Evolutionary conservation across 768 basidiomycete genomes (phyloP).

Genomic region (Boletus reticulatus): DNA sequence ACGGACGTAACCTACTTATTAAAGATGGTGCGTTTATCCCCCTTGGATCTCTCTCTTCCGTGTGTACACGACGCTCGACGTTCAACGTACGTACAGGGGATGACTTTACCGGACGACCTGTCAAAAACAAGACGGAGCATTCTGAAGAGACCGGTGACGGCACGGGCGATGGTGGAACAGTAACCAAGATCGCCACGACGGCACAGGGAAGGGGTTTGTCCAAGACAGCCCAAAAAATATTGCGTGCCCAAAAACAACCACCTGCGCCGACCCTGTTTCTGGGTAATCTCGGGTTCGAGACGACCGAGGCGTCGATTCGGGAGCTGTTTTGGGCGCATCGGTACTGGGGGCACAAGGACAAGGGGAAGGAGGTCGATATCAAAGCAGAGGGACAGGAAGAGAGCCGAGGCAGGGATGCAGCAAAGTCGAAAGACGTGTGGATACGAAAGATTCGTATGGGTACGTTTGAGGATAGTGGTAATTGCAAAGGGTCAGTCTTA

Average conservation of each 20-base stretch:
- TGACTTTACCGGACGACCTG: slow-evolving; percentile 70
- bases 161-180: slow-evolving; percentile 20
- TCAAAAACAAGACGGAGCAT: slow-evolving; percentile 32
- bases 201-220: slow-evolving; percentile 36
- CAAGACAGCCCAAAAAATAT: slow-evolving; percentile 76
- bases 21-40: slow-evolving; percentile 69
- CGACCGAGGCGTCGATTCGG: slow-evolving; percentile 74
- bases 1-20: slow-evolving; percentile 87
- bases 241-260: slow-evolving; percentile 75
- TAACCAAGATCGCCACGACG: slow-evolving; percentile 29
- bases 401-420: neutral
- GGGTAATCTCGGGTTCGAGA: slow-evolving; percentile 90
- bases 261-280: slow-evolving; percentile 86
- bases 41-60: neutral
- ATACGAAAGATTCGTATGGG: slow-evolving; percentile 88
- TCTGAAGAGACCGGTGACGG: slow-evolving; percentile 31
- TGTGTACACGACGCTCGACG: neutral
- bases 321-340: slow-evolving; percentile 69
- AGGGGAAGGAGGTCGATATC: slow-evolving; percentile 32
- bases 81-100: slow-evolving; percentile 46
- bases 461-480: slow-evolving; percentile 93
- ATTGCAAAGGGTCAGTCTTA: slow-evolving; percentile 83
- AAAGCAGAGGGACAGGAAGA: slow-evolving; percentile 18
- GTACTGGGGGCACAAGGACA: slow-evolving; percentile 29
- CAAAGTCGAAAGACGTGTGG: slow-evolving; percentile 41